Base-by-base conservation (phyloP, 139 green algal genomes). In the Parachlorella kessleri region DNA sequence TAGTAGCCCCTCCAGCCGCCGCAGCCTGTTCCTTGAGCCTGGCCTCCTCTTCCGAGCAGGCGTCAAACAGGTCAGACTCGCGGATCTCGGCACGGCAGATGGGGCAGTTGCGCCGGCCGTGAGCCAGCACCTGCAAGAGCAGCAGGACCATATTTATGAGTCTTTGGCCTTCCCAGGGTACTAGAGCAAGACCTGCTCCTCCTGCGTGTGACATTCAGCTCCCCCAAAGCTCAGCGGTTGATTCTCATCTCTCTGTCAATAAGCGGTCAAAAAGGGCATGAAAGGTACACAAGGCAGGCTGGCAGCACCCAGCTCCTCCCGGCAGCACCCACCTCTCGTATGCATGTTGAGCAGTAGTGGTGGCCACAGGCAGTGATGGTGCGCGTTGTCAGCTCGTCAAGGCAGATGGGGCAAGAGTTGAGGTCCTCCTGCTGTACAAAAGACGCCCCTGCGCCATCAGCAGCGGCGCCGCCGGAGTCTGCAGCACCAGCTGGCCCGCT, bases 331-430 rank as follows among this genome's bases (percentile, higher is more conserved):
- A 59, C 48, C 80, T 91, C 83, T 24, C 86, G 80, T 55, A 92
- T 91, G 82, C 89, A 93, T 39, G 82, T 75, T 6, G 66, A 55
- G 84, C 85, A 92, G 83, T 81, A 93, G 38, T 75, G 65, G 85
- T 93, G 89, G 9, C 83, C 85, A 78, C 89, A 93, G 28, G 40
- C n/a, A 0, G 89, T 93, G 53, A 93, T 72, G 41, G 85, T 85
- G 40, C 67, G 67, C 70, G 55, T 73, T 28, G 28, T 36, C 8
- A 83, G 67, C 5, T 78, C 65, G 73, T 93, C 89, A 64, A 93
- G 75, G 77, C 89, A 92, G 70, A 93, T 91, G 72, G 87, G 87
- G 80, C 89, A 93, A 14, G 40, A 66, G 75, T 59, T 78, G 7
- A 64, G 24, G 41, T 77, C 67, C 42, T 82, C 84, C 70, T 76